These are phyloP conservation scores for sorghum (Sorghum bicolor) DNA, from an alignment of 176 grass and related monocot species.

Conservation along the genomic window DNA sequence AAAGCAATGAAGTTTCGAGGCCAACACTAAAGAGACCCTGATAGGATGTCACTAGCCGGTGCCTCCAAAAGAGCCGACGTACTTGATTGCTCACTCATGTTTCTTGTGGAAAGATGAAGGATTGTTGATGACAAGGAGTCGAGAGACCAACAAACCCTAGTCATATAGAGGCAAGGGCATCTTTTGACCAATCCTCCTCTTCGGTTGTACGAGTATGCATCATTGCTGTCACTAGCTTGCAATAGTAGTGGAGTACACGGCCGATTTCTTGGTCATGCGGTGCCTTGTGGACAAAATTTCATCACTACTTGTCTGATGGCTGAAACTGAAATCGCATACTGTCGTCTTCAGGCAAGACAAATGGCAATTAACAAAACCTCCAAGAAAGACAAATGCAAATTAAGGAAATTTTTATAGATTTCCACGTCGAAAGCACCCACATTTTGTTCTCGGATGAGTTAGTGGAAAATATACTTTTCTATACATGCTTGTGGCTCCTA, in stretches of 20 bases:
- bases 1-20: conserved; percentile 9
- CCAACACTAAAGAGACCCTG: conserved; percentile 28
- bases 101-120: conserved; percentile 20
- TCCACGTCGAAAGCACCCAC: background rate
- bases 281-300: background rate
- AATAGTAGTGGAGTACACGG: background rate
- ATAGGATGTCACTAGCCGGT: conserved; percentile 17
- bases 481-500: conserved; percentile 17
- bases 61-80: conserved; percentile 33
- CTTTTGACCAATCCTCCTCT: conserved; percentile 26
- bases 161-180: background rate
- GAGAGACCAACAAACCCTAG: background rate
- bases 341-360: background rate
- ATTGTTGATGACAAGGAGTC: conserved; percentile 12
- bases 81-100: conserved; percentile 16
- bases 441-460: background rate
- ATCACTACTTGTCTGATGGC: background rate
- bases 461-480: conserved; percentile 25
- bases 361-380: background rate
- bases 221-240: background rate
- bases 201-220: background rate
- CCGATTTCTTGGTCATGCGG: background rate
- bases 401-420: background rate
- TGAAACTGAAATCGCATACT: background rate
- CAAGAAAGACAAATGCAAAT: background rate